Base-by-base conservation (phyloP, 192 early-diverging fungal genomes). In the Endogone sp. region DNA sequence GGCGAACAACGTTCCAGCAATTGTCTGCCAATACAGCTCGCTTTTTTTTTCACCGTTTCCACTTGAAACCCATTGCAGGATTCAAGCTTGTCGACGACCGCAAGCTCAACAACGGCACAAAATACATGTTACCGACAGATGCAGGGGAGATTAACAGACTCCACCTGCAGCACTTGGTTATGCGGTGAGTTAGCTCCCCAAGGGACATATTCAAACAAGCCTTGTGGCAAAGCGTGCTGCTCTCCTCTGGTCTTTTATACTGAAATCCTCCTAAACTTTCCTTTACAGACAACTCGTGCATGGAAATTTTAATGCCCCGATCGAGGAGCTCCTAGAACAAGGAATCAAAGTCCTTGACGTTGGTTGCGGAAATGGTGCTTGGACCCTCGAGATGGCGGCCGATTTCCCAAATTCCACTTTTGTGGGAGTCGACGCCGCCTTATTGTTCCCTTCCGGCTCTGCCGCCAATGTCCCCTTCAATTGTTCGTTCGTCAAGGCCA, bases 121-220 rank as follows among this genome's bases (percentile, higher is more conserved):
- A 70, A n/a, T 85, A 85, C 63, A 62, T 82, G 55, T 73, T 83
- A n/a, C 84, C 81, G 1, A 81, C 78, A 57, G 82, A 86, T 37
- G 76, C 81, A 3, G 81, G 79, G 30, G 84, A 86, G 62, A 77
- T 78, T 4, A 77, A 83, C 68, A 69, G 84, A 8, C 63, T 86
- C 6, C 80, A 86, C 58, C 64, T 81, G 11, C 76, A 77, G 28
- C 84, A 86, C 62, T 86, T 80, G 59, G 71, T 86, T 64, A 75
- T 82, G 27, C 76, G 84, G 22, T 49, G 16, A 6, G 37, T 86
- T 82, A 63, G 67, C 75, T 69, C 72, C 73, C 70, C 75, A 77
- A 70, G 75, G 75, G 75, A 73, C 72, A 70, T 32, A 25, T 65
- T 55, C 13, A 62, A 29, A 3, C n/a, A n/a, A n/a, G n/a, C n/a